Base-by-base conservation (phyloP, 768 basidiomycete genomes). In the Steccherinum ochraceum region DNA sequence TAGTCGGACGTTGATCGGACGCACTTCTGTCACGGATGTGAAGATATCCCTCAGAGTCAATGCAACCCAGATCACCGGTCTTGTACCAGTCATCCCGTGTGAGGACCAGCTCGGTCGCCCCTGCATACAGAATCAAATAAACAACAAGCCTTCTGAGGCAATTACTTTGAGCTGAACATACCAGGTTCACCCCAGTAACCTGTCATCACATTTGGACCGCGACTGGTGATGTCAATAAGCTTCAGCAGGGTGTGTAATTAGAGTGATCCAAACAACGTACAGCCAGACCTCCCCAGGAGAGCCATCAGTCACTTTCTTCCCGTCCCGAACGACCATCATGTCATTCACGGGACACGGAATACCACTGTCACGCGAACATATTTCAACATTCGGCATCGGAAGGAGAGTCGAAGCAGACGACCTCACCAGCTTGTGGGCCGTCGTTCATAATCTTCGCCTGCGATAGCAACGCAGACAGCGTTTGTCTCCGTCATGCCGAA, bases 401-500 rank as follows among this genome's bases (percentile, higher is more conserved):
- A 18, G 24, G 35, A 26, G 7, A 7, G 40, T 4, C 26, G 27
- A 51, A 7, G 27, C 27, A 49, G 25, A 65, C 76, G 61, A 51
- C n/a, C n/a, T n/a, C n/a, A 79, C 77, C 76, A 73, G 71, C 70
- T 74, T 5, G 68, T 65, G 35, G 76, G 76, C 47, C 80, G 72
- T 12, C 60, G 62, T 12, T 69, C 61, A 58, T 81, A 83, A 64
- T 85, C 83, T 57, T 78, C 77, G 40, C 80, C 81, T 16, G 76
- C 71, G 55, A 78, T 71, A 16, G 71, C 72, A 46, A 76, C 76
- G 12, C 77, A 74, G 18, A 78, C 70, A 5, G 78, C 78, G 57
- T 80, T 82, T 13, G 78, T 79, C 59, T 84, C 82, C 24, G 80
- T 79, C 52, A 78, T 62, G 2, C 79, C 79, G 55, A 79, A 81